Conservation (phyloP, 257 asterid genomes). For the Haberlea rhodopensis region DNA sequence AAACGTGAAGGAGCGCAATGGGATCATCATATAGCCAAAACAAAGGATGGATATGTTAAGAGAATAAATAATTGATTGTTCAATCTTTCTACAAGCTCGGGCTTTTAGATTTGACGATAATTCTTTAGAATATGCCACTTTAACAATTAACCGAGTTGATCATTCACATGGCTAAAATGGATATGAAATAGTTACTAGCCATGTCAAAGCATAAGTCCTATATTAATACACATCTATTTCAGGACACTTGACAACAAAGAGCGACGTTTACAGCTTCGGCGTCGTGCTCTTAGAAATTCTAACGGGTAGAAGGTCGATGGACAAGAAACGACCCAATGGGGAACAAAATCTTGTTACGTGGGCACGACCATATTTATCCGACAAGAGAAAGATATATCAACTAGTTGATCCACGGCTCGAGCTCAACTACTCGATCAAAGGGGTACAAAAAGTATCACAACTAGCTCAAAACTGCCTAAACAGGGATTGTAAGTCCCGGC, state of each 20-base stretch:
- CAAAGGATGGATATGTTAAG: too few species aligned
- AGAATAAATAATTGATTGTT: too few species aligned
- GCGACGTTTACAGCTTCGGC: conserved; percentile 91
- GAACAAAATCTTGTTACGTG: conserved; percentile 90
- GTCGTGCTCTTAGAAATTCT: conserved; percentile 84
- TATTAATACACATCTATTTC: too few species aligned
- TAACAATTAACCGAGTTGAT: too few species aligned
- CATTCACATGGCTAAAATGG: too few species aligned
- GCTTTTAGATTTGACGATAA: too few species aligned
- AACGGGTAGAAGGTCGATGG: conserved; percentile 91
- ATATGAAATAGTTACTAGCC: too few species aligned
- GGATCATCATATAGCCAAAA: too few species aligned
- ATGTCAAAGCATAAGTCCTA: too few species aligned
- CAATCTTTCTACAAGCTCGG: too few species aligned
- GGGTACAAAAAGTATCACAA: conserved; percentile 73
- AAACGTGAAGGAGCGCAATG: too few species aligned
- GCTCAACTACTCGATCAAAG: conserved; percentile 75
- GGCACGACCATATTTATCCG: conserved; percentile 84
- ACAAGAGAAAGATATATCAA: conserved; percentile 77
- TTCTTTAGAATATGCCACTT: too few species aligned
- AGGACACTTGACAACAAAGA: conserved; percentile 92
- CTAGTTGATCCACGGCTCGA: conserved; percentile 90
- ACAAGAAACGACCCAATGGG: conserved; percentile 82
- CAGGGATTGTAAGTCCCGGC: conserved; percentile 79
- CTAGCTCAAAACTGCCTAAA: conserved; percentile 64